phyloP scores from a whole-genome alignment of 345 rosid genomes.

The Boechera stricta region DNA sequence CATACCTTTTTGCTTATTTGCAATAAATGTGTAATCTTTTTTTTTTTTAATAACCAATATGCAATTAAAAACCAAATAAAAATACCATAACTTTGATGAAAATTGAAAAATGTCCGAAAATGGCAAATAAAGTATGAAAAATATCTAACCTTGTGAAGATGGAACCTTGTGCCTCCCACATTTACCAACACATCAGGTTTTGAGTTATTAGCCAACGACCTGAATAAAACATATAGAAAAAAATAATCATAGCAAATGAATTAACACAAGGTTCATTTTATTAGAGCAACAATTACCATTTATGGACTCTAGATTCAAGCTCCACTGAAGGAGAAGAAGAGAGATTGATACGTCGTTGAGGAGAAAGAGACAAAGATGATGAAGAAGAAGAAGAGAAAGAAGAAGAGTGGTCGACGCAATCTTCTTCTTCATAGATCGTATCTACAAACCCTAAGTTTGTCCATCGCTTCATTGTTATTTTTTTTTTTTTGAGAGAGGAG shows the following conservation, averaged over 20 bases:
- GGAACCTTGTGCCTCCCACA: constrained; percentile 71
- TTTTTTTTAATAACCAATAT: not conserved
- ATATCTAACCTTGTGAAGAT: constrained; percentile 70
- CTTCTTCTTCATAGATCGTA: constrained; percentile 87
- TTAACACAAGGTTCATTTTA: no score
- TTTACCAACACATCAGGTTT: constrained; percentile 62
- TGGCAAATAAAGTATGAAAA: constrained; percentile 8
- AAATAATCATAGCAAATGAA: not conserved
- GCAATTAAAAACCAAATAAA: not conserved
- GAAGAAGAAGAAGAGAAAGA: constrained; percentile 46
- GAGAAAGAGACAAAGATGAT: constrained; percentile 46
- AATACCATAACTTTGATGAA: not conserved
- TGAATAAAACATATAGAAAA: constrained; percentile 20
- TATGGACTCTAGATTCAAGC: constrained; percentile 59
- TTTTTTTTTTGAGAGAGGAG: constrained; percentile 1
- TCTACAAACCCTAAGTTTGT: constrained; percentile 67
- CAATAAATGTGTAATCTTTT: constrained; percentile 19
- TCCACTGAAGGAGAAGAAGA: constrained; percentile 48
- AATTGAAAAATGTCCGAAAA: not conserved
- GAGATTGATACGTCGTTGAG: constrained; percentile 31
- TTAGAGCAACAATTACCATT: constrained; percentile 52
- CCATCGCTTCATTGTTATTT: constrained; percentile 55
- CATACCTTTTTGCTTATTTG: constrained; percentile 25
- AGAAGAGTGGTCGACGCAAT: constrained; percentile 48
- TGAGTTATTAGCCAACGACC: constrained; percentile 61